Evolutionary conservation across 352 stramenopile genomes (phyloP), one percentile per base, ranked within the genome.

Genomic region (Phytophthora kernoviae): DNA sequence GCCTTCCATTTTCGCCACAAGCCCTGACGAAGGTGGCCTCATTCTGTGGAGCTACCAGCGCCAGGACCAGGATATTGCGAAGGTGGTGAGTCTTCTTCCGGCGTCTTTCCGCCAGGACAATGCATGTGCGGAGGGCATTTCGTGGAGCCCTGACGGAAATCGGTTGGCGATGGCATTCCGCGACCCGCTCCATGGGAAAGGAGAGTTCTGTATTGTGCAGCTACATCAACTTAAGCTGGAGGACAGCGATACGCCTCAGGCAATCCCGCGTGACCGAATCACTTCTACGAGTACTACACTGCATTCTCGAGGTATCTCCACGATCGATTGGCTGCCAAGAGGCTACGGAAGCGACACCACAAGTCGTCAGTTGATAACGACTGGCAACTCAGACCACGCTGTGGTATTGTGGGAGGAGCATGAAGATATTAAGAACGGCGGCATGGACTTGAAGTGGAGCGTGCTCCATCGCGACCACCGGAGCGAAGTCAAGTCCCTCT

Each of bases 151-250:
- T 0, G 79, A 91, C 36, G 81, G 83, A 42, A 74, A 90, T 33
- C 84, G 86, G 15, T 62, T 96, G 33, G 87, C 84, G 0, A 84
- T 96, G 60, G 83, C 77, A 39, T 96, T 96, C 51, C 82, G 84
- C 5, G 84, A 96, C 49, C 70, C 83, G 24, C 8, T 91, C 6
- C 18, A 80, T 1, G 65, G 70, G 21, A 75, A 72, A 52, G 79
- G 87, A 45, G 84, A 93, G 57, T 91, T 96, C 34, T 93, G 82
- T 43, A 75, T 94, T 66, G 74, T 87, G 52, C 73, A 80, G 21
- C 68, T 93, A 20, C 82, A 93, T 27, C 62, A 93, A 41, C 44
- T 93, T 10, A 64, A 72, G 43, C 65, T 92, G 17, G 68, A 67
- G 36, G 77, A 82, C 43, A 79, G 59, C 41, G 54, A 70, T 20